A percentile compares a stretch with the other conserved stretches of the same genome.
phyloP scores from a whole-genome alignment of 2,329 filamentous ascomycete species.

The Sclerotinia spermophila region DNA sequence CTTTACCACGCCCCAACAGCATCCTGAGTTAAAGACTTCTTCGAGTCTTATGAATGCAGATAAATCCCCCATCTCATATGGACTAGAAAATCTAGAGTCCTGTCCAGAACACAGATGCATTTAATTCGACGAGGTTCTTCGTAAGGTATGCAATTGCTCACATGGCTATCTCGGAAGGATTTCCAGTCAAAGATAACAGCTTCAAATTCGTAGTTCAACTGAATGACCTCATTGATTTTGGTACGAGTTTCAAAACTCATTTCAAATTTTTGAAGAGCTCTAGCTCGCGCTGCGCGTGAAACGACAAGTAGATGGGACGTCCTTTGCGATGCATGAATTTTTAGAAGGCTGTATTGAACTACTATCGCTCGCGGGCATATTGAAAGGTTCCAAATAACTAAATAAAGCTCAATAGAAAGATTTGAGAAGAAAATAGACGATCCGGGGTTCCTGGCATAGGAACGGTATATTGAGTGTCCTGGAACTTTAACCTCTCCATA shows the following conservation, averaged over 20 bases:
- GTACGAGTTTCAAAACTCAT: not conserved
- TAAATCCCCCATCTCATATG: not conserved
- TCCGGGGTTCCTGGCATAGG: not conserved
- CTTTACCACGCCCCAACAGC: not conserved
- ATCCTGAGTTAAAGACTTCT: not conserved
- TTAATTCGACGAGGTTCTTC: not conserved
- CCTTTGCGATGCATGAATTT: not conserved
- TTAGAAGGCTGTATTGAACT: not conserved
- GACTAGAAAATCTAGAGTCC: not conserved
- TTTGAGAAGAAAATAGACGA: not conserved
- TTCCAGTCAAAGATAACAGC: not conserved
- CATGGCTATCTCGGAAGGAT: not conserved
- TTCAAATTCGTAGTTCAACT: conserved; percentile 1
- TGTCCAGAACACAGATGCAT: not conserved
- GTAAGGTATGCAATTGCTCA: not conserved
- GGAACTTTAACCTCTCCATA: not conserved
- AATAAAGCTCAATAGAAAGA: not conserved
- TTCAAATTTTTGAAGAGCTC: conserved; percentile 1
- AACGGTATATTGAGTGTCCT: not conserved
- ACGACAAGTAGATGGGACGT: not conserved
- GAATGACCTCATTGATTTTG: not conserved
- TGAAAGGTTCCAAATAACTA: not conserved
- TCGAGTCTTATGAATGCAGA: not conserved
- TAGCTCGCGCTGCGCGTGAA: not conserved
- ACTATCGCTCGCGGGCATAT: not conserved